Conservation (phyloP, 1,284 basidiomycete genomes). For the Hortiboletus rubellus region DNA sequence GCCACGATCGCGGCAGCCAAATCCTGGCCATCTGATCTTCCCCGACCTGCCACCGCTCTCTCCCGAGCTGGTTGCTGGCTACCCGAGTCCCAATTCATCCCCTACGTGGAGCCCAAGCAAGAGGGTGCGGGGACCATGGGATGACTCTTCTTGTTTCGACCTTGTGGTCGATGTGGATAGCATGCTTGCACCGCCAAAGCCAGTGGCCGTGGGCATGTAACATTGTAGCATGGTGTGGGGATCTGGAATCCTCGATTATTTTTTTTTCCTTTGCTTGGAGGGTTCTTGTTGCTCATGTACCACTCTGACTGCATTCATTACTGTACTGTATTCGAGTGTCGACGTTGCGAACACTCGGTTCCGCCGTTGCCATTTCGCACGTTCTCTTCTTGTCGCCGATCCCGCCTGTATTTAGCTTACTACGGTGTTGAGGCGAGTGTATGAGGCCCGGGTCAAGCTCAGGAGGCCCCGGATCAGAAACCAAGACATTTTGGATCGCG, state of each 20-base stretch:
- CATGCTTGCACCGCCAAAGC: constrained; percentile 47
- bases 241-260: background rate
- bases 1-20: constrained; percentile 15
- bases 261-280: background rate
- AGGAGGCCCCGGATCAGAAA: background rate
- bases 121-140: constrained; percentile 58
- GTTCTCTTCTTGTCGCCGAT: constrained; percentile 1
- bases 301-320: background rate
- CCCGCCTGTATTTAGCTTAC: too few species aligned
- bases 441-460: background rate
- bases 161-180: constrained; percentile 47
- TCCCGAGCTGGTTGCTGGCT: constrained; percentile 7
- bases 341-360: background rate
- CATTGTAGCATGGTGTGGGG: background rate
- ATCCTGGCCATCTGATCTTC: constrained; percentile 3
- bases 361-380: background rate
- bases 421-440: too few species aligned
- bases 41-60: constrained; percentile 21
- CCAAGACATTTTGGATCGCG: background rate
- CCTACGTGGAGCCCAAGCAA: constrained; percentile 28
- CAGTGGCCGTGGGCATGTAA: constrained; percentile 39
- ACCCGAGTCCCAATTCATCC: constrained; percentile 18
- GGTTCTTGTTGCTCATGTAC: constrained; percentile 8
- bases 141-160: constrained; percentile 48
- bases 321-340: constrained; percentile 5